Evolutionary conservation across 23 red algal genomes (phyloP), one percentile per base, ranked within the genome.

Genomic region (Cyanidioschyzon merolae): DNA sequence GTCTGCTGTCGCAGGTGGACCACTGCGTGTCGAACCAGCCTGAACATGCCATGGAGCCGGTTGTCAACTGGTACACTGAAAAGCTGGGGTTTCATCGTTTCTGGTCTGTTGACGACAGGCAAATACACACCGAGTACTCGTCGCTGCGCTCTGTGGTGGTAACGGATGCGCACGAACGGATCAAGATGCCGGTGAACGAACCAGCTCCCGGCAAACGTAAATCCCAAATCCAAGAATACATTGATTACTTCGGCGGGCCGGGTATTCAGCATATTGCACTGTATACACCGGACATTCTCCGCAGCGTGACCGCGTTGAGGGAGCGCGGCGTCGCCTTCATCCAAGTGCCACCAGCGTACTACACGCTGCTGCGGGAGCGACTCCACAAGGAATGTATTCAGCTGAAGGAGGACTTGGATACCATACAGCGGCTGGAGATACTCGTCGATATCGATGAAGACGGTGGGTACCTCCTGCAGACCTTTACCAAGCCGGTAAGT

Each of bases 171-270:
- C 37, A 83, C 51, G 88, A 98, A 76, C 76, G 74, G 16, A 80
- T 98, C 68, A 98, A 98, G 79, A 91, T 98, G 82, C 94, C 94
- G 26, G 68, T 98, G 37, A 98, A 91, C 67, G 87, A 98, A 76
- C 88, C 88, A 39, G 87, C 94, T 24, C 21, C 51, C 0, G 87
- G 88, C 39, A 29, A 77, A 12, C 79, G 88, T 12, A 91, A 90
- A 29, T 85, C 80, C 12, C 94, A 98, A 54, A 92, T 98, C 35
- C 84, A 98, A 59, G 94, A 98, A 39, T 98, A 84, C 68, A 75
- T 91, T n/a, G 94, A 98, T 26, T 98, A 98, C 71, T 89, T 83
- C 79, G 94, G 80, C 58, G 94, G 94, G 27, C 88, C 94, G 17
- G 94, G 94, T 40, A 89, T 98, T 31, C 94, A 98, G 77, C 94